Base-by-base conservation (phyloP, 2,329 filamentous ascomycete genomes). In the Talaromyces amestolkiae region DNA sequence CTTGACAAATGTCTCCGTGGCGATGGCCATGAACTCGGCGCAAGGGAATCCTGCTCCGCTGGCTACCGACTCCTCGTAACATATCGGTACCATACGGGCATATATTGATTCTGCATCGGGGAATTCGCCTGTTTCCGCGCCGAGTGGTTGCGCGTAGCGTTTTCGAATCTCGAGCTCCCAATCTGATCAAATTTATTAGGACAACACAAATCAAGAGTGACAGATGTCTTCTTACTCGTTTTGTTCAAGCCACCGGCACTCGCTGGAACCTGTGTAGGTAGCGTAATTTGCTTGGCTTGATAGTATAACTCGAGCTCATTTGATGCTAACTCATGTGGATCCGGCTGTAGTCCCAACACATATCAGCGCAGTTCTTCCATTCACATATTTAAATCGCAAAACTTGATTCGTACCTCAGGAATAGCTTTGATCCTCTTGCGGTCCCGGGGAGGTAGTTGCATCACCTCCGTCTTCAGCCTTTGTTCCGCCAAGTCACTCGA, bases 161-260 rank as follows among this genome's bases (percentile, higher is more conserved):
- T 88, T 86, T 67, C 86, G 82, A 68, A 88, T 88, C 73, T 89
- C 87, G 58, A 87, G 79, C 67, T 89, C 87, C 84, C 86, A 89
- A 71, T 88, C 82, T 80, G 72, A 58, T 33, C 10, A 27, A 33
- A 6, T 15, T 19, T 54, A 17, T 54, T 35, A 54, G 51, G 17
- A 1, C n/a, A 54, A 3, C 19, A 15, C 17, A 35, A 7, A 19
- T 10, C 53, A 22, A 37, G n/a, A 22, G 17, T 9, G 17, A 11
- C 3, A 37, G 37, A 58, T 33, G 35, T 27, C 39, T 37, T 79
- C 88, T 75, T 82, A 92, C 90, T 87, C 41, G 85, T 96, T 83
- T 94, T 92, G 70, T 91, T 93, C 54, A 94, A 84, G 22, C 90
- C 90, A 33, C 87, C 89, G 27, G 89, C 89, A 72, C 87, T 88